Conservation (phyloP, 1,284 basidiomycete genomes). For the Pseudozyma sp. region DNA sequence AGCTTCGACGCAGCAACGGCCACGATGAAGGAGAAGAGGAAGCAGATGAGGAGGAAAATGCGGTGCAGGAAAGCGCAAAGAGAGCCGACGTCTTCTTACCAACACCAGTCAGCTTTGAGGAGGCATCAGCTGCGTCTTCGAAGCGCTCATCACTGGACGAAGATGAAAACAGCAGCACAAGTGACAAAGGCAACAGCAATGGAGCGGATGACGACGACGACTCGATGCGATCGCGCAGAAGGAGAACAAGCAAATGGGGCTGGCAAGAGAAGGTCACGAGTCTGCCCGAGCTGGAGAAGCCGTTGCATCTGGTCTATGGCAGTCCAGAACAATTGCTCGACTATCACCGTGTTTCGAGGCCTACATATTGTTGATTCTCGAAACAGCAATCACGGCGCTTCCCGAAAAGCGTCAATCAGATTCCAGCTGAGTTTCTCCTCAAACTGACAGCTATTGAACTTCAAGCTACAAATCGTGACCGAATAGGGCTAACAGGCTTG, state of each 20-base stretch:
- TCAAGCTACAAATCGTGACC: too few relatives aligned
- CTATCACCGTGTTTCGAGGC: conserved; percentile 58
- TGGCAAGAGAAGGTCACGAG: conserved; percentile 43
- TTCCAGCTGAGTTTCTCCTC: too few relatives aligned
- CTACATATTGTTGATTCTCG: conserved; percentile 52
- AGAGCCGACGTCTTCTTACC: conserved; percentile 31
- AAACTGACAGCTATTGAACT: too few relatives aligned
- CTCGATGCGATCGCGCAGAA: conserved; percentile 24
- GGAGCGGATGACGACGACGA: conserved; percentile 20
- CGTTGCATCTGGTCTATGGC: conserved; percentile 56
- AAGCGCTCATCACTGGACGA: conserved; percentile 4
- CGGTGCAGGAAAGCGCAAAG: not conserved
- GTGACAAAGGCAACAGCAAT: not conserved
- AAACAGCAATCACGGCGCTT: too few relatives aligned
- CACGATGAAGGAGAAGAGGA: not conserved
- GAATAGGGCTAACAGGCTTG: too few relatives aligned
- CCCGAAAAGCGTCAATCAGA: too few relatives aligned
- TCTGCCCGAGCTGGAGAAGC: conserved; percentile 54
- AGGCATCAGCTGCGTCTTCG: conserved; percentile 7
- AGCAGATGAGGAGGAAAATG: not conserved
- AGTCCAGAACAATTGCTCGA: conserved; percentile 60
- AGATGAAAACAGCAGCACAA: not conserved
- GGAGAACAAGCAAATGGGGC: conserved; percentile 7
- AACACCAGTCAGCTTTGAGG: conserved; percentile 21
- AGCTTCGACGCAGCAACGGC: not conserved